phyloP scores from a whole-genome alignment of 257 asterid species.

The Solanum acaule region DNA sequence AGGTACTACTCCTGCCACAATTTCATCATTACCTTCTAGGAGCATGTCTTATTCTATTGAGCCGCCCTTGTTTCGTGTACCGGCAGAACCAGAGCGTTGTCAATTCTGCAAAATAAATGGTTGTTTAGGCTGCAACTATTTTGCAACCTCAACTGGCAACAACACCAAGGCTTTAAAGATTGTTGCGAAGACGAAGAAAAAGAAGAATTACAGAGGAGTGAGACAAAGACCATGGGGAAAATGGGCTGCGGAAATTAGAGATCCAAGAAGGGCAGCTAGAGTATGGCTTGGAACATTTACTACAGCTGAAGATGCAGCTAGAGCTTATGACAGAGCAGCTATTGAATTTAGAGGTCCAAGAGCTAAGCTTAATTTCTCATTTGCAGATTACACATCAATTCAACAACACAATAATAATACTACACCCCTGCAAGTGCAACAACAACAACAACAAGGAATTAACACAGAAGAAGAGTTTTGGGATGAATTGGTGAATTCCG shows the following conservation, averaged over 20 bases:
- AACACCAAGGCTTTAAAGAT: not conserved
- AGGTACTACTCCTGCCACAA: not conserved
- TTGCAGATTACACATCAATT: constrained; percentile 37
- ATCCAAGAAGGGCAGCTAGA: constrained; percentile 68
- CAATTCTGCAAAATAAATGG: constrained; percentile 44
- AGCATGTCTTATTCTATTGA: not conserved
- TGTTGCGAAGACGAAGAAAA: constrained; percentile 20
- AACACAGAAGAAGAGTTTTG: not conserved
- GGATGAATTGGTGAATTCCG: constrained; percentile 7
- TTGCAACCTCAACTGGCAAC: not conserved
- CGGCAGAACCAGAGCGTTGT: constrained; percentile 37
- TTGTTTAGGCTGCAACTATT: constrained; percentile 70
- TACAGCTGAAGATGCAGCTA: constrained; percentile 70
- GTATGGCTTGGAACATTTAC: constrained; percentile 91
- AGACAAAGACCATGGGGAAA: constrained; percentile 95
- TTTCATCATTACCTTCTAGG: not conserved
- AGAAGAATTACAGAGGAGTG: constrained; percentile 82
- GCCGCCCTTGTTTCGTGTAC: constrained; percentile 14
- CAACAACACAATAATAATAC: not conserved
- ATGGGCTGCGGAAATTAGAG: constrained; percentile 89
- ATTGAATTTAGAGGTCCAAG: constrained; percentile 80
- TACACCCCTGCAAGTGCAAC: not conserved
- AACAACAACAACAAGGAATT: not conserved
- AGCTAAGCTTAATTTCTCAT: constrained; percentile 73
- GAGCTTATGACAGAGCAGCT: constrained; percentile 78